Conservation (phyloP, 306 rosid species). For the Dryas alaskensis region DNA sequence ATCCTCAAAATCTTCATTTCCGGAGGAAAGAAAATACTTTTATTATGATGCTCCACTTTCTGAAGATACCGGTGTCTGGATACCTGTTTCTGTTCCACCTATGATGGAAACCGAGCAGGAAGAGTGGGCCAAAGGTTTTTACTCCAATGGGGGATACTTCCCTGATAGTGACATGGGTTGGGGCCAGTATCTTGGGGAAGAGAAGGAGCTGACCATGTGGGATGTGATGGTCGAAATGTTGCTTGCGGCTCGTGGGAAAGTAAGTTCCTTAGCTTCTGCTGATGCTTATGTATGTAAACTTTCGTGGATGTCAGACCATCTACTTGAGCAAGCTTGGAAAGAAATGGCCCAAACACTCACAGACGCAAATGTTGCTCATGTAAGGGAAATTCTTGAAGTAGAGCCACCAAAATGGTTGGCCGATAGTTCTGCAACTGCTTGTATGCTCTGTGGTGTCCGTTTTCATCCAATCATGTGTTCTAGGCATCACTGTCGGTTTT, state of each 20-base stretch:
- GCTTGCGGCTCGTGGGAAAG: constrained; percentile 80
- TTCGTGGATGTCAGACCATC: constrained; percentile 60
- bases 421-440: constrained; percentile 81
- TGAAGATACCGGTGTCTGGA: constrained; percentile 96
- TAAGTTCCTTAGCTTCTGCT: constrained; percentile 61
- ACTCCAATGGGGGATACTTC: constrained; percentile 70
- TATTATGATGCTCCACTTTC: constrained; percentile 63
- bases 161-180: constrained; percentile 89
- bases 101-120: constrained; percentile 75
- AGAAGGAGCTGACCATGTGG: constrained; percentile 95
- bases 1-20: constrained; percentile 21
- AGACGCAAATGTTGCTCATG: constrained; percentile 63
- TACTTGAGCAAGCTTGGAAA: constrained; percentile 89
- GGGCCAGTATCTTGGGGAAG: constrained; percentile 65
- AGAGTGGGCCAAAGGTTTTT: constrained; percentile 69
- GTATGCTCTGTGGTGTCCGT: constrained; percentile 90
- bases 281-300: constrained; percentile 42
- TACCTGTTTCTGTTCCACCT: constrained; percentile 97
- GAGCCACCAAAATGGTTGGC: constrained; percentile 98
- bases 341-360: constrained; percentile 92
- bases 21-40: constrained; percentile 59
- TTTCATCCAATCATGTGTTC: constrained; percentile 95
- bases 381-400: constrained; percentile 65
- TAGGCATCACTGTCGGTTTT: constrained; percentile 95
- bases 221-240: constrained; percentile 90